Percentiles rank a stretch among this genome's conserved stretches.
These are phyloP conservation scores for Microbotryum intermedium DNA, from an alignment of 1,284 basidiomycete genomes.

Conservation along the genomic window DNA sequence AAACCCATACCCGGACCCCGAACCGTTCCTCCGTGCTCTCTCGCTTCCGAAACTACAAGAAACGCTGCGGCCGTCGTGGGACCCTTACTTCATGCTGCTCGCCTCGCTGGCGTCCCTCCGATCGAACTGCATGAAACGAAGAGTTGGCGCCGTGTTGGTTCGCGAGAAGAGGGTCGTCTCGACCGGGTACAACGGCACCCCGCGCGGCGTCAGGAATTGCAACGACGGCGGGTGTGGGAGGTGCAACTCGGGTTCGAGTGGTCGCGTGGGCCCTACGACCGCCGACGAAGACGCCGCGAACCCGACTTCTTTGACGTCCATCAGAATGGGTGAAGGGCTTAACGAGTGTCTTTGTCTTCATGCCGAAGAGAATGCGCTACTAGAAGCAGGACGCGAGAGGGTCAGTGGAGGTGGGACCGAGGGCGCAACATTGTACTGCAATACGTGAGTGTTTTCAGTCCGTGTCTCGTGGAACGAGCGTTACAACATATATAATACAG, in stretches of 20 bases:
- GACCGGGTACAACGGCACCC: slow-evolving; percentile 99
- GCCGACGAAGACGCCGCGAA: slow-evolving; percentile 2
- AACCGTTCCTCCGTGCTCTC: slow-evolving; percentile 55
- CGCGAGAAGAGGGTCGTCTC: slow-evolving; percentile 71
- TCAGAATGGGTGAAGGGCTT: slow-evolving; percentile 36
- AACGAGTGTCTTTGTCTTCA: slow-evolving; percentile 90
- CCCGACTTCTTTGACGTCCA: slow-evolving; percentile 9
- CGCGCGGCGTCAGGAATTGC: slow-evolving; percentile 78
- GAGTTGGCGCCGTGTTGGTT: slow-evolving; percentile 42
- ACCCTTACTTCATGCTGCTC: slow-evolving; percentile 91
- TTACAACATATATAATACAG: too few species aligned
- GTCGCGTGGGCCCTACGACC: not conserved
- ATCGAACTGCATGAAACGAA: slow-evolving; percentile 81
- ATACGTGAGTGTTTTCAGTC: slow-evolving; percentile 45
- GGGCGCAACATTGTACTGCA: slow-evolving; percentile 79
- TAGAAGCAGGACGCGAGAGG: slow-evolving; percentile 40
- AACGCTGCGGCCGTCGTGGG: slow-evolving; percentile 78
- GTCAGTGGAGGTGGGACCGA: slow-evolving; percentile 43
- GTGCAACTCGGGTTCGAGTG: slow-evolving; percentile 51
- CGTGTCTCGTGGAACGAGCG: too few species aligned
- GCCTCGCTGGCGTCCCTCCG: slow-evolving; percentile 76
- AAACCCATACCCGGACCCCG: slow-evolving; percentile 59
- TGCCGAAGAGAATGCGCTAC: slow-evolving; percentile 93
- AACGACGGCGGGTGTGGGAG: slow-evolving; percentile 73
- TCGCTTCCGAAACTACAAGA: slow-evolving; percentile 63